Evolutionary conservation across 192 early-diverging fungal species (phyloP).

Genomic region (Rhizophagus clarus): DNA sequence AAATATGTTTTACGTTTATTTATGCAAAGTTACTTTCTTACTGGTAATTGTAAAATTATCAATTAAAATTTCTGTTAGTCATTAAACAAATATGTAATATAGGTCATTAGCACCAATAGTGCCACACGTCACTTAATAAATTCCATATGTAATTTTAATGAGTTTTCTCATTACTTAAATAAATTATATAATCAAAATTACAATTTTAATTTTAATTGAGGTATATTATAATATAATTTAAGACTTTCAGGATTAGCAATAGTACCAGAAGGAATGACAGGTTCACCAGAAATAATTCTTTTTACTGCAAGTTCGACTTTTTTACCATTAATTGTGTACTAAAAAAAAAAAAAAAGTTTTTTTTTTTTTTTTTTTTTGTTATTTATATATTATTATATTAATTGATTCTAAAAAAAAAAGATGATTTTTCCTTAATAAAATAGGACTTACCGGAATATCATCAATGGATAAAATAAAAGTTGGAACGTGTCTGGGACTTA

Average conservation of each 20-base stretch:
- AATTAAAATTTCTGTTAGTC: too few relatives aligned
- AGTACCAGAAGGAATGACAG: constrained; percentile 74
- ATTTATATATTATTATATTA: neutral
- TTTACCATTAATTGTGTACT: constrained; percentile 95
- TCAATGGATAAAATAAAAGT: constrained; percentile 75
- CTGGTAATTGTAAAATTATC: too few relatives aligned
- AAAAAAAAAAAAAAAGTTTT: too few relatives aligned
- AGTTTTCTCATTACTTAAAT: too few relatives aligned
- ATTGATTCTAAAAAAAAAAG: neutral
- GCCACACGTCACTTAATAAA: too few relatives aligned
- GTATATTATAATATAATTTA: constrained; percentile 77
- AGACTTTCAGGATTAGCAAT: constrained; percentile 91
- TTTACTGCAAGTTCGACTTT: constrained; percentile 98
- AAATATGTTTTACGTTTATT: too few relatives aligned
- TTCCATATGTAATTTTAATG: too few relatives aligned
- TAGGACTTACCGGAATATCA: constrained; percentile 80
- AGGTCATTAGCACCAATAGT: too few relatives aligned
- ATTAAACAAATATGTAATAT: too few relatives aligned
- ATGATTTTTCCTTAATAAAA: neutral
- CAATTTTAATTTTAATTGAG: constrained; percentile 51
- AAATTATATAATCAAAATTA: too few relatives aligned
- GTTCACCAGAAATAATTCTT: constrained; percentile 78
- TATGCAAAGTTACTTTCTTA: too few relatives aligned
- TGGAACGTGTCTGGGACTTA: constrained; percentile 94
- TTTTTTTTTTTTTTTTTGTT: too few relatives aligned